Evolutionary conservation across 148 eudicot genomes (phyloP).

Genomic region (Vaccinium darrowii): DNA sequence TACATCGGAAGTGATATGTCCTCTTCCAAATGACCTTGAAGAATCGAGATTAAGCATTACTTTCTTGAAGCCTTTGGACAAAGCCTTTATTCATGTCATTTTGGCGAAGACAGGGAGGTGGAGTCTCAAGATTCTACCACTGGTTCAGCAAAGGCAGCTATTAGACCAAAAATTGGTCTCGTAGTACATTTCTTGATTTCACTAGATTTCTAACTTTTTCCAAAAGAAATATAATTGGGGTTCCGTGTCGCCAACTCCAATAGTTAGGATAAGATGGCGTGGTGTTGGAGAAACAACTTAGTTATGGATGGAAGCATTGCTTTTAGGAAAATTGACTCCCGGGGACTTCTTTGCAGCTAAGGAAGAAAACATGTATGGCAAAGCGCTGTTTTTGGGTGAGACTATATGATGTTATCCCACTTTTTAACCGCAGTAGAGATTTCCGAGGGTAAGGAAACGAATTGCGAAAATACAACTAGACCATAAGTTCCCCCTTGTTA

Average conservation of each 20-base stretch:
- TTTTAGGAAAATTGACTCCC: neutral
- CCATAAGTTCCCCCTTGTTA: neutral
- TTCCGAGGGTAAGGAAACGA: neutral
- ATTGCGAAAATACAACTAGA: neutral
- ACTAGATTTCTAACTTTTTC: neutral
- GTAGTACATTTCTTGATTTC: neutral
- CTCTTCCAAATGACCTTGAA: neutral
- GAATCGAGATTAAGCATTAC: neutral
- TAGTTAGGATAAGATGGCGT: neutral
- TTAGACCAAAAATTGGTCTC: neutral
- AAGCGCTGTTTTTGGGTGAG: neutral
- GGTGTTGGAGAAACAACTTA: neutral
- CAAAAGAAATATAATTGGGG: neutral
- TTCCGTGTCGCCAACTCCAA: neutral
- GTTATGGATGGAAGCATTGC: neutral
- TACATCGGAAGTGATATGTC: neutral
- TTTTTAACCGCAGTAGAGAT: neutral
- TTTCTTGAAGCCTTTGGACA: neutral
- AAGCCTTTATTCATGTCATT: neutral
- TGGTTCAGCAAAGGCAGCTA: neutral
- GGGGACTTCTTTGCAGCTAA: neutral
- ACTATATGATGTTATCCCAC: neutral
- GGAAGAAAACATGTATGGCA: neutral
- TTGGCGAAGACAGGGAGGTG: neutral
- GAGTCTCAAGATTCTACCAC: neutral